Evolutionary conservation across 1,139 yeast species (phyloP).

Genomic region (Yamadazyma aaseri): DNA sequence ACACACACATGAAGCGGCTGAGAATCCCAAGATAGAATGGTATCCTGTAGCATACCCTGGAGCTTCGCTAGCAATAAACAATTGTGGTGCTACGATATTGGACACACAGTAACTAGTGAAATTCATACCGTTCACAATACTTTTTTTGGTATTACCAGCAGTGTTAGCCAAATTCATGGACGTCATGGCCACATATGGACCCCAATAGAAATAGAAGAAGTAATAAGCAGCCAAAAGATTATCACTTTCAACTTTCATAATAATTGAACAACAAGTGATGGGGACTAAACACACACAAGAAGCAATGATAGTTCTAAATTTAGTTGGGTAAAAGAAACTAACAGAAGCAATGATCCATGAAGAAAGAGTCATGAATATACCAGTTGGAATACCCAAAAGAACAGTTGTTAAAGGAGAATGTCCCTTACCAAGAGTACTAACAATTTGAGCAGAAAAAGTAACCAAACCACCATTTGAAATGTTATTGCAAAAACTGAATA

Average conservation of each 20-base stretch:
- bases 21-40: slow-evolving; percentile 19
- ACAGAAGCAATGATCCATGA: slow-evolving; percentile 14
- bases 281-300: slow-evolving; percentile 31
- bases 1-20: slow-evolving; percentile 12
- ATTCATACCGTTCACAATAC: slow-evolving; percentile 23
- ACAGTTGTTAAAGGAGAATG: slow-evolving; percentile 43
- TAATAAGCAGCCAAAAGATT: slow-evolving; percentile 28
- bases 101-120: slow-evolving; percentile 23
- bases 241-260: slow-evolving; percentile 18
- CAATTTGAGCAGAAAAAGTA: slow-evolving; percentile 45
- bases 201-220: slow-evolving; percentile 21
- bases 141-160: slow-evolving; percentile 25
- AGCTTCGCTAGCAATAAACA: slow-evolving; percentile 22
- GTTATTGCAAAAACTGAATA: slow-evolving; percentile 39
- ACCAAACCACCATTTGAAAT: slow-evolving; percentile 43
- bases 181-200: slow-evolving; percentile 23
- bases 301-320: slow-evolving; percentile 16
- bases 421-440: slow-evolving; percentile 20
- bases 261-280: slow-evolving; percentile 38
- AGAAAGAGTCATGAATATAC: slow-evolving; percentile 29
- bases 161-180: slow-evolving; percentile 25
- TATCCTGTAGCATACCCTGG: slow-evolving; percentile 26
- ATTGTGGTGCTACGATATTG: slow-evolving; percentile 28
- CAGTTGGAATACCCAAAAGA: slow-evolving; percentile 51
- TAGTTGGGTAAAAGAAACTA: slow-evolving; percentile 16